Base-by-base conservation (phyloP, 2,329 filamentous ascomycete genomes). In the Dactylellina sp. region DNA sequence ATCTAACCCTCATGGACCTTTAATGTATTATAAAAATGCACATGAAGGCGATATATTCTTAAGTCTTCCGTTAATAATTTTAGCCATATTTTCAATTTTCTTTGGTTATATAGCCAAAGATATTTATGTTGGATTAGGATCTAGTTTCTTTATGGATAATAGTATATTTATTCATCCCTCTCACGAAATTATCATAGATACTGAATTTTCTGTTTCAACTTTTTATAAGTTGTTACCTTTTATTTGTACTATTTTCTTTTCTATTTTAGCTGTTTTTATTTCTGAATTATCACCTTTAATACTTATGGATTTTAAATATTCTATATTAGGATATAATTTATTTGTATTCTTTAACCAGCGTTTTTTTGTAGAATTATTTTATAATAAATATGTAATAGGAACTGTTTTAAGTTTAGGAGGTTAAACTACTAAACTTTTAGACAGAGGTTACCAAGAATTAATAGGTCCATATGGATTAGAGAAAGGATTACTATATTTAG, bases 301-400 rank as follows among this genome's bases (percentile, higher is more conserved):
- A 70, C 63, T 80, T 75, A 63, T 76, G 16, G n/a, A 68, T 50
- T 77, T 77, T 76, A 76, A 77, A 63, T 70, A 76, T 55, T 75
- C 76, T 76, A 77, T 47, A 75, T 74, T 80, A 74, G 78, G 78
- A 76, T 78, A 79, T 76, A 79, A 78, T 78, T 64, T 79, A 65
- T 79, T 79, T 78, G 66, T 75, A 56, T 79, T 80, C 59, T 79
- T 79, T 77, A 80, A 79, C 74, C 78, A 79, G 77, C 63, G 78
- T 59, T 79, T 79, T 66, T 78, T 79, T 76, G 77, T 81, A 66
- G 79, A 80, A 78, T 66, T 80, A 37, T 80, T 80, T 76, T 80
- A 81, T 77, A 80, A 80, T 76, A 80, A 79, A 77, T 81, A 80
- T 79, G 78, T 80, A 75, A 79, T 77, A 76, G 78, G 79, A 77